Conservation (phyloP, 176 grass and related monocot genomes). For the Puccinellia tenuiflora region DNA sequence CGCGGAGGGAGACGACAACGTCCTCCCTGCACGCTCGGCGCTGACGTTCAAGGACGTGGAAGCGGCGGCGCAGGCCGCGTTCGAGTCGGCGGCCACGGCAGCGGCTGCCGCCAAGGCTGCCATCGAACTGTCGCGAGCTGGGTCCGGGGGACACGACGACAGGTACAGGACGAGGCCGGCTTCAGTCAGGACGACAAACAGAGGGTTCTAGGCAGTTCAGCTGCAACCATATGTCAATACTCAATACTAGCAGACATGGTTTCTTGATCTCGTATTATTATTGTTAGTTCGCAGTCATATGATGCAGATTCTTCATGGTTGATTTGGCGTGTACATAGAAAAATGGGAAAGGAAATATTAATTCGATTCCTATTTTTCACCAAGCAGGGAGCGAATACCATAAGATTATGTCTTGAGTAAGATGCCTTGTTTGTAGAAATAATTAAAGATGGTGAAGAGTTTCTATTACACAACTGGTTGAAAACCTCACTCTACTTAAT, state of each 20-base stretch:
- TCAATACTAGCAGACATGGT: neutral
- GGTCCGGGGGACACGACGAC: conserved; percentile 2
- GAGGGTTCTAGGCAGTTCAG: conserved; percentile 16
- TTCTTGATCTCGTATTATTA: conserved; percentile 1
- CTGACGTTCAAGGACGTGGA: conserved; percentile 56
- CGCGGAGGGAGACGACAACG: neutral
- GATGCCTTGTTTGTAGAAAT: neutral
- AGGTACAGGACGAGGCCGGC: conserved; percentile 8
- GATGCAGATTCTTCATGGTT: neutral
- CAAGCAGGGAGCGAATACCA: neutral
- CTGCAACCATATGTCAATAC: neutral
- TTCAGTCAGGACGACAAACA: conserved; percentile 39
- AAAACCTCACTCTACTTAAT: neutral
- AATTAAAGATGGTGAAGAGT: neutral
- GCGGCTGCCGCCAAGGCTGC: conserved; percentile 78
- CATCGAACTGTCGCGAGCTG: conserved; percentile 58
- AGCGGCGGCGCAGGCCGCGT: conserved; percentile 77
- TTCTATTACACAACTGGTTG: neutral
- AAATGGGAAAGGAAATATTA: neutral
- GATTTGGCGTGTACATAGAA: neutral
- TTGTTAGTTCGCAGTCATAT: neutral
- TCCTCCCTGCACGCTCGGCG: neutral
- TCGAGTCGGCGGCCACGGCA: conserved; percentile 59
- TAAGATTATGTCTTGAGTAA: neutral
- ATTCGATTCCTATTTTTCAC: neutral